A percentile compares a stretch with the other conserved stretches of the same genome.
These are phyloP conservation scores for Hericium rajendrae DNA, from an alignment of 768 basidiomycete genomes.

Conservation along the genomic window DNA sequence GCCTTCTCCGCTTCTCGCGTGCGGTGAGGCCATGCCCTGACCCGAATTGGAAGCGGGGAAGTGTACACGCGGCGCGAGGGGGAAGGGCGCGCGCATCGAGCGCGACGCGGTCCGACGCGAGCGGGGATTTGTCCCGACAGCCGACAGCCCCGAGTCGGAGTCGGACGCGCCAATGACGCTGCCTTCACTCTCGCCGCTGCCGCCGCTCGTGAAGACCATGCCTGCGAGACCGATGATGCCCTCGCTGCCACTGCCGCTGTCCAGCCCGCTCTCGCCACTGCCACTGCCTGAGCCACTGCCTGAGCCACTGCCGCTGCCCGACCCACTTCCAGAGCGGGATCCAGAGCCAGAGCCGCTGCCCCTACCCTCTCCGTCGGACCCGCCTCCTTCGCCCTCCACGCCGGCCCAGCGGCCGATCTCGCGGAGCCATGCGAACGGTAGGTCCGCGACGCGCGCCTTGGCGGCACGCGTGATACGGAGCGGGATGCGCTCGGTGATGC, in stretches of 20 bases:
- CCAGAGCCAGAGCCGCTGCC: conserved; percentile 7
- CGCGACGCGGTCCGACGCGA: background rate
- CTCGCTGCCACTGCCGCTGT: conserved; percentile 14
- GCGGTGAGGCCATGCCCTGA: background rate
- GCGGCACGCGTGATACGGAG: conserved; percentile 42
- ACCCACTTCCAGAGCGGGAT: conserved; percentile 9
- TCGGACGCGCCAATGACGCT: conserved; percentile 1
- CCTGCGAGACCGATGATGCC: background rate
- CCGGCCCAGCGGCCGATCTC: conserved; percentile 54
- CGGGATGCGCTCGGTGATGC: conserved; percentile 70
- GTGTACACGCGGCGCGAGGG: background rate
- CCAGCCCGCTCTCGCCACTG: conserved; percentile 5
- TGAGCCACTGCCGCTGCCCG: conserved; percentile 5
- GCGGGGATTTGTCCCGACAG: background rate
- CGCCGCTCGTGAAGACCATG: background rate
- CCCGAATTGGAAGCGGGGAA: background rate
- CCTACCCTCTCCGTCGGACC: conserved; percentile 5
- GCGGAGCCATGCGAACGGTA: conserved; percentile 74
- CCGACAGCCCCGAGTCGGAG: background rate
- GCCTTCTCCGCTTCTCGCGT: conserved; percentile 14
- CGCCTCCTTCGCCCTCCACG: conserved; percentile 6
- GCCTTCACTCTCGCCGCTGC: conserved; percentile 7
- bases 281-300: conserved; percentile 11
- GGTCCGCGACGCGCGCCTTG: conserved; percentile 41
- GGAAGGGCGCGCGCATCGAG: background rate